Evolutionary conservation across 2,329 filamentous ascomycete genomes (phyloP).

Genomic region (Pseudocercospora macadamiae): DNA sequence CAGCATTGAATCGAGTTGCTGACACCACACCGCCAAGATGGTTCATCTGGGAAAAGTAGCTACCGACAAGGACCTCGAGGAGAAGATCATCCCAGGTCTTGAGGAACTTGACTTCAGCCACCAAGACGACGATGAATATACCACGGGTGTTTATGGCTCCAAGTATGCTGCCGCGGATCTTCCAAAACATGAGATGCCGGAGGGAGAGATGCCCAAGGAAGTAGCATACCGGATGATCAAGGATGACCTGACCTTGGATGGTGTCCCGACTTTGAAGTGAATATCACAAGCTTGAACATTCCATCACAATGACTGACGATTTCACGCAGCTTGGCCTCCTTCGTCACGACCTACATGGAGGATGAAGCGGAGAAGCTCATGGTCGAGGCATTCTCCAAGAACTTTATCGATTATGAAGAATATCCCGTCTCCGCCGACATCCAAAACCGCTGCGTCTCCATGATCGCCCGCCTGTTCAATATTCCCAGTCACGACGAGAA

Average conservation of each 20-base stretch:
- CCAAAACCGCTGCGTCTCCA: slow-evolving; percentile 79
- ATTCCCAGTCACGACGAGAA: slow-evolving; percentile 62
- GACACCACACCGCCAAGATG: slow-evolving; percentile 33
- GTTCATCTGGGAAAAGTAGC: slow-evolving; percentile 39
- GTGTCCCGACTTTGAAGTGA: slow-evolving; percentile 84
- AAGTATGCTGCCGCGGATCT: slow-evolving; percentile 80
- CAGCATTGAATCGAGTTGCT: neutral
- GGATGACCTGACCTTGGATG: slow-evolving; percentile 88
- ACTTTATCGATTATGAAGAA: slow-evolving; percentile 68
- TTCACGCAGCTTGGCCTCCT: slow-evolving; percentile 74
- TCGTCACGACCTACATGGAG: slow-evolving; percentile 98
- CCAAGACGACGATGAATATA: slow-evolving; percentile 59
- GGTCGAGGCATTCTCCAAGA: slow-evolving; percentile 84
- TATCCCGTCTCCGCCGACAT: slow-evolving; percentile 56
- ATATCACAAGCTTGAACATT: slow-evolving; percentile 29
- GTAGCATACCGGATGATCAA: slow-evolving; percentile 97
- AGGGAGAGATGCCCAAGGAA: slow-evolving; percentile 85
- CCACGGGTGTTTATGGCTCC: slow-evolving; percentile 84
- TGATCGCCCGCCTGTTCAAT: slow-evolving; percentile 85
- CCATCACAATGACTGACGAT: neutral
- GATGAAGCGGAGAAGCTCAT: slow-evolving; percentile 96
- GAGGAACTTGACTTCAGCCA: slow-evolving; percentile 52
- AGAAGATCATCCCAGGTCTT: slow-evolving; percentile 48
- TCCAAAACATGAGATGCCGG: slow-evolving; percentile 83
- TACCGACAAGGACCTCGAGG: slow-evolving; percentile 36